These are phyloP conservation scores for Parathielavia appendiculata DNA, from an alignment of 495 filamentous ascomycete species.

Conservation along the genomic window DNA sequence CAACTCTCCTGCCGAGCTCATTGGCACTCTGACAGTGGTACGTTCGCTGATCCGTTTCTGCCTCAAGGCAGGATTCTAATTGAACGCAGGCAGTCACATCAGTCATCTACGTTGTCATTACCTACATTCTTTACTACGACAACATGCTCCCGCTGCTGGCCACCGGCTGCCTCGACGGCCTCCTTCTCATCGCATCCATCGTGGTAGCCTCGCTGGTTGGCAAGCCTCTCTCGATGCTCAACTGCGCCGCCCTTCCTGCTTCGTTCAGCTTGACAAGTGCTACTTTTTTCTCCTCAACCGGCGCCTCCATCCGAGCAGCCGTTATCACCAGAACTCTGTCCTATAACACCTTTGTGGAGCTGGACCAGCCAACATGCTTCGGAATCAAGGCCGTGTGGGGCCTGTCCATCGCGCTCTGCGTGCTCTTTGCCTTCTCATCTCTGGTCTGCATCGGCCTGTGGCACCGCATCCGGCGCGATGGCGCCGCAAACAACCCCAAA, in stretches of 20 bases:
- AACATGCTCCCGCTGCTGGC: slow-evolving; percentile 69
- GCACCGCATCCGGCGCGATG: slow-evolving; percentile 37
- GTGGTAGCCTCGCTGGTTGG: slow-evolving; percentile 72
- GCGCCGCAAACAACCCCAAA: slow-evolving; percentile 24
- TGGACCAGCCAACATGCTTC: slow-evolving; percentile 65
- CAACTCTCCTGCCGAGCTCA: slow-evolving; percentile 63
- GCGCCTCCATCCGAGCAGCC: slow-evolving; percentile 5
- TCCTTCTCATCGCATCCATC: slow-evolving; percentile 69
- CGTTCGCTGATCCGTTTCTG: slow-evolving; percentile 32
- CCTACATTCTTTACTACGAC: slow-evolving; percentile 75
- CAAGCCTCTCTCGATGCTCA: slow-evolving; percentile 72
- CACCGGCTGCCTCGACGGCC: slow-evolving; percentile 58
- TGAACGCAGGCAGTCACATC: slow-evolving; percentile 62
- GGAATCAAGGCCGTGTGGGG: slow-evolving; percentile 91
- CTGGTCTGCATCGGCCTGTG: slow-evolving; percentile 46
- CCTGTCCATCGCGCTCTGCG: slow-evolving; percentile 73
- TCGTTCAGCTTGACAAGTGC: slow-evolving; percentile 5
- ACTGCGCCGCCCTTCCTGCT: slow-evolving; percentile 54
- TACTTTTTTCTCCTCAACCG: slow-evolving; percentile 16
- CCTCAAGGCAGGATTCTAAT: background rate
- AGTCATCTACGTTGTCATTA: slow-evolving; percentile 72
- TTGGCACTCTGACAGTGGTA: slow-evolving; percentile 77
- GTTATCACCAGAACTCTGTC: slow-evolving; percentile 20
- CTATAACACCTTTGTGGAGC: slow-evolving; percentile 24
- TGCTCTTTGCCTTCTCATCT: slow-evolving; percentile 64